Percentiles rank a stretch among this genome's conserved stretches.
Evolutionary conservation across 106 monocot species (phyloP).

Genomic region (Cymbidium sinense): DNA sequence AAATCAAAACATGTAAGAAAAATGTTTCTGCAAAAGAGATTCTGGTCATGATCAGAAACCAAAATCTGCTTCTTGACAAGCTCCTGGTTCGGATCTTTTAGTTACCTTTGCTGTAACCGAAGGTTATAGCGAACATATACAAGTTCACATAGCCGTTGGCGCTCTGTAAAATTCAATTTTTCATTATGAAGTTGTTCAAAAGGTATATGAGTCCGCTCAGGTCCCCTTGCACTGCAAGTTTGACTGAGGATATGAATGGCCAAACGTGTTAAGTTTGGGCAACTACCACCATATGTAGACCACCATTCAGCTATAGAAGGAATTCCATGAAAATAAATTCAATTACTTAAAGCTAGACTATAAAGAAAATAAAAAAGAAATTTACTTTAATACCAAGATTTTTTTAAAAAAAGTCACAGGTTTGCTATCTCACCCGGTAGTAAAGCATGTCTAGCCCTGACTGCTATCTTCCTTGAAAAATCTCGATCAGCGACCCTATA

Average conservation of each 20-base stretch:
- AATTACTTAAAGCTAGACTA: neutral
- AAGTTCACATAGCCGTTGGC: slow-evolving; percentile 69
- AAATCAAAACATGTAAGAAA: neutral
- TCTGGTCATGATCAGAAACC: neutral
- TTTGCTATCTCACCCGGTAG: slow-evolving; percentile 67
- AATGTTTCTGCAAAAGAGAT: neutral
- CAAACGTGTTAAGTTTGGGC: slow-evolving; percentile 74
- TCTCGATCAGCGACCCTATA: slow-evolving; percentile 74
- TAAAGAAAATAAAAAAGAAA: neutral
- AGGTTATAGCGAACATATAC: slow-evolving; percentile 81
- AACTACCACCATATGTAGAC: slow-evolving; percentile 89
- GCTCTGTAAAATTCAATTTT: slow-evolving; percentile 67
- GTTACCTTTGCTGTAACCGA: slow-evolving; percentile 77
- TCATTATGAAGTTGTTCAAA: slow-evolving; percentile 80
- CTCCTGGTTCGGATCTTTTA: neutral
- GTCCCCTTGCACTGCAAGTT: slow-evolving; percentile 79
- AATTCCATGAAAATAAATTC: slow-evolving; percentile 1
- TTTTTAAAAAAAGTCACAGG: neutral
- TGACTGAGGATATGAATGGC: slow-evolving; percentile 88
- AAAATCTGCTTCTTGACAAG: neutral
- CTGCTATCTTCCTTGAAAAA: slow-evolving; percentile 88
- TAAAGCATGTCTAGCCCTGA: slow-evolving; percentile 69
- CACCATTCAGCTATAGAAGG: slow-evolving; percentile 81
- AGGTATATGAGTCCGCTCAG: slow-evolving; percentile 42
- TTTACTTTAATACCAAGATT: neutral